Evolutionary conservation across 1,139 yeast species (phyloP).

Genomic region (Suhomyces guaymorum): DNA sequence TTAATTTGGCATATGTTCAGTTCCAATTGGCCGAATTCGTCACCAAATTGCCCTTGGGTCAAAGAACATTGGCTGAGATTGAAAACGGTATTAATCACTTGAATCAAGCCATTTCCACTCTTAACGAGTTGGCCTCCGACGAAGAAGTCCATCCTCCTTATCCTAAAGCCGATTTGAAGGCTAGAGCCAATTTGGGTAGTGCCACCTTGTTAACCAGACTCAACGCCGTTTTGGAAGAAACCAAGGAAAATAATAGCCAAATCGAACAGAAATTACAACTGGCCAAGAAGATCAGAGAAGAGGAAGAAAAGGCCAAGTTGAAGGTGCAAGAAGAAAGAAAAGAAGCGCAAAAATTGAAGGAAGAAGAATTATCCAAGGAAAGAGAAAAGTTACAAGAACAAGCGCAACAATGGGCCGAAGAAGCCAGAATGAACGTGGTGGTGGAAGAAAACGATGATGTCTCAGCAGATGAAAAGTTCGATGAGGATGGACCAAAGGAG

Average conservation of each 20-base stretch:
- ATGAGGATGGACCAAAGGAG: conserved; percentile 21
- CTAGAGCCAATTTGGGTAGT: conserved; percentile 82
- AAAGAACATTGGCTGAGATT: conserved; percentile 64
- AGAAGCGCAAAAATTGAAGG: conserved; percentile 45
- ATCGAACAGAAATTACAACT: conserved; percentile 64
- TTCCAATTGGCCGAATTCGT: conserved; percentile 86
- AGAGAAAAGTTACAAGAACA: conserved; percentile 74
- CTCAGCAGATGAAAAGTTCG: conserved; percentile 29
- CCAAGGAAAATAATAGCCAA: conserved; percentile 62
- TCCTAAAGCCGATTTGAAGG: conserved; percentile 74
- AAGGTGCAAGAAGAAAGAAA: conserved; percentile 41
- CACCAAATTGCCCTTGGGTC: conserved; percentile 59
- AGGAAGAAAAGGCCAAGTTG: conserved; percentile 47
- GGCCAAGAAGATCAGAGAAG: conserved; percentile 68
- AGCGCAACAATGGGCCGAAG: conserved; percentile 79
- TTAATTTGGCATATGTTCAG: conserved; percentile 81
- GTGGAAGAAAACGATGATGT: conserved; percentile 40
- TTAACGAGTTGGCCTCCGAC: conserved; percentile 58
- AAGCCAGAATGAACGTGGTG: conserved; percentile 38
- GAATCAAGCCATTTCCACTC: conserved; percentile 59
- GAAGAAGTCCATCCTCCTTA: conserved; percentile 66
- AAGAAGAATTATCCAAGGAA: conserved; percentile 62
- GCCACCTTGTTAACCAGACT: conserved; percentile 73
- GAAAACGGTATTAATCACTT: conserved; percentile 59
- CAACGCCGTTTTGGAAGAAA: conserved; percentile 70